These are phyloP conservation scores for Erigeron canadensis DNA, from an alignment of 129 eudicot genomes.

Conservation along the genomic window DNA sequence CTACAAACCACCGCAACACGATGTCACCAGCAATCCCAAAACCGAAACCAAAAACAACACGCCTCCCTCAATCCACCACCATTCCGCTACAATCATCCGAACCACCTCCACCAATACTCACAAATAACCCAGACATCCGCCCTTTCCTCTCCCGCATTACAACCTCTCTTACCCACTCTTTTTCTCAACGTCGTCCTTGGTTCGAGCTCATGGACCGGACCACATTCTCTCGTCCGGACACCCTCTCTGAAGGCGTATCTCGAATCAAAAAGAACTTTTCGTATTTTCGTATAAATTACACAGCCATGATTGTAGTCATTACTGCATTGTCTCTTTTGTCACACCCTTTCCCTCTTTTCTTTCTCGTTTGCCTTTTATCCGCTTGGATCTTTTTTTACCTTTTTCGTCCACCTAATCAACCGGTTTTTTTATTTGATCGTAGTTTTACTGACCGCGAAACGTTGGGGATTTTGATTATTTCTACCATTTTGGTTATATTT, in stretches of 20 bases:
- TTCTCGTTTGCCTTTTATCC: slow-evolving; percentile 51
- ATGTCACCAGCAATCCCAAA: slow-evolving; percentile 12
- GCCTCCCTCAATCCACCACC: slow-evolving; percentile 28
- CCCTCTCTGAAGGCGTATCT: slow-evolving; percentile 53
- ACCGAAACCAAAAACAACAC: slow-evolving; percentile 15
- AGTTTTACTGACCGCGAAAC: slow-evolving; percentile 56
- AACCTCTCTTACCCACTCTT: slow-evolving; percentile 38
- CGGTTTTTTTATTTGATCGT: slow-evolving; percentile 48
- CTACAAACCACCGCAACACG: slow-evolving; percentile 8
- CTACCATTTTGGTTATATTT: slow-evolving; percentile 43
- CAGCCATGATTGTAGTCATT: slow-evolving; percentile 39
- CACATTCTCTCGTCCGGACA: slow-evolving; percentile 60
- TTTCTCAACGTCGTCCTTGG: slow-evolving; percentile 78
- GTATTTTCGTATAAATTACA: slow-evolving; percentile 72
- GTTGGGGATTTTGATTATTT: slow-evolving; percentile 45
- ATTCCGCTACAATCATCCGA: not conserved
- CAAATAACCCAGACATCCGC: slow-evolving; percentile 49
- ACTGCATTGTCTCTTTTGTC: slow-evolving; percentile 56
- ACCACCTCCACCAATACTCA: not conserved
- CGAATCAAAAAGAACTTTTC: slow-evolving; percentile 64
- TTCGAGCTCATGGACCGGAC: slow-evolving; percentile 64
- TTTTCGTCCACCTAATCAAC: slow-evolving; percentile 61
- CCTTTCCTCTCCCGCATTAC: slow-evolving; percentile 42
- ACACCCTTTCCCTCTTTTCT: slow-evolving; percentile 64
- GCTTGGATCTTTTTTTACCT: slow-evolving; percentile 76